Percentiles rank a stretch among this genome's conserved stretches.
Conservation (phyloP, 129 eudicot genomes). For the Rutidosis leptorrhynchoides region DNA sequence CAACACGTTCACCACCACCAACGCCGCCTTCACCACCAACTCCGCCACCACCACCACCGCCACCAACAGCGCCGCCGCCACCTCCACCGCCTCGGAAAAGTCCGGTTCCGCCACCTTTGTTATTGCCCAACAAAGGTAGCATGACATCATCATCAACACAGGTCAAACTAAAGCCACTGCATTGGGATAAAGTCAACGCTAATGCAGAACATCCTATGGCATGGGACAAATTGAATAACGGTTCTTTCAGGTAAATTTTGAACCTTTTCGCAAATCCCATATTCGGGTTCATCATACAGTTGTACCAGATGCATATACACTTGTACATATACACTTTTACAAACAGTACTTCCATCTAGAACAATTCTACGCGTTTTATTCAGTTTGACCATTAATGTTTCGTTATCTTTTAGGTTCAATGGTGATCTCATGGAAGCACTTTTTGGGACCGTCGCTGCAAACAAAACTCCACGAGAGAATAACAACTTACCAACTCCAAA, state of each 20-base stretch:
- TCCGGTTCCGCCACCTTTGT: conserved; percentile 44
- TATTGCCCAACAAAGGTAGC: conserved; percentile 39
- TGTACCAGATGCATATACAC: neutral
- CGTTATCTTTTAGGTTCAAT: conserved; percentile 51
- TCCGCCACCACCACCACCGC: conserved; percentile 41
- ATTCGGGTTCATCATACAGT: conserved; percentile 1
- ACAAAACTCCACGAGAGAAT: conserved; percentile 50
- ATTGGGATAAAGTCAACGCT: conserved; percentile 92
- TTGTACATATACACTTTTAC: neutral
- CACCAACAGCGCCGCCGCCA: conserved; percentile 35
- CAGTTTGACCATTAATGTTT: neutral
- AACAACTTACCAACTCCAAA: conserved; percentile 32
- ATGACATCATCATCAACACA: conserved; percentile 43
- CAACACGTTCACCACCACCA: conserved; percentile 38
- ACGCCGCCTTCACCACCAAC: conserved; percentile 32
- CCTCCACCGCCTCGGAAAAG: conserved; percentile 42
- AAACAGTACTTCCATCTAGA: neutral
- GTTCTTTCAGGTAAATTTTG: conserved; percentile 70
- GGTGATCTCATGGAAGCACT: conserved; percentile 97
- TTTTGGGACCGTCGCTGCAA: conserved; percentile 76
- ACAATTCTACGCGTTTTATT: neutral
- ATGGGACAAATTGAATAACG: conserved; percentile 67
- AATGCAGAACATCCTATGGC: conserved; percentile 74
- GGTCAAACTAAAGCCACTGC: conserved; percentile 82
- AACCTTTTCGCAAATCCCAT: neutral